Conservation (phyloP, 805 yeast genomes). For the Zygoascus flipseniorum region DNA sequence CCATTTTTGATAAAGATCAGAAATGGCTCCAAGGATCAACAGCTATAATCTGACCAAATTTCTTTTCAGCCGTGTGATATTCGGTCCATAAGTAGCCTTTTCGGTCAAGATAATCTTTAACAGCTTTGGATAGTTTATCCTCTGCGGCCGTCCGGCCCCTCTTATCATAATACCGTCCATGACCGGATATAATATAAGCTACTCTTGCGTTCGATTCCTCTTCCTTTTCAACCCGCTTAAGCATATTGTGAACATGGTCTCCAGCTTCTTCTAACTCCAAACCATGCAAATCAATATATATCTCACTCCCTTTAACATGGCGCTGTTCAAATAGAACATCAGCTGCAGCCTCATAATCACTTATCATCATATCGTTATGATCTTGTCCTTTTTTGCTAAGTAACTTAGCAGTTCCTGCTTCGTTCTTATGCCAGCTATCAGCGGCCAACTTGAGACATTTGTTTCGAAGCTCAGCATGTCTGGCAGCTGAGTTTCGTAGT, state of each 20-base stretch:
- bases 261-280: conserved; percentile 28
- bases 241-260: conserved; percentile 21
- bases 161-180: conserved; percentile 27
- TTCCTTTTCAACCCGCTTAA: conserved; percentile 17
- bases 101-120: conserved; percentile 27
- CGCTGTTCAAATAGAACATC: conserved; percentile 22
- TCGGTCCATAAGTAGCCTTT: conserved; percentile 33
- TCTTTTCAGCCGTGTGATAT: conserved; percentile 25
- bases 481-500: conserved; percentile 20
- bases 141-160: conserved; percentile 14
- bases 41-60: conserved; percentile 33
- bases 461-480: conserved; percentile 26
- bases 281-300: conserved; percentile 29
- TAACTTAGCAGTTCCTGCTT: conserved; percentile 24
- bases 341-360: conserved; percentile 20
- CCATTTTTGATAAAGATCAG: not conserved
- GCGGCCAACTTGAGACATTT: conserved; percentile 29
- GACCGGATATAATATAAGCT: conserved; percentile 26
- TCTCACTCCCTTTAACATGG: conserved; percentile 18
- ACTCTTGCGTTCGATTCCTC: conserved; percentile 20
- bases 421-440: conserved; percentile 24
- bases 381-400: conserved; percentile 27
- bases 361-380: conserved; percentile 23
- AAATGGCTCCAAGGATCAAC: conserved; percentile 33
- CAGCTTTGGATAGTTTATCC: conserved; percentile 26